These are phyloP conservation scores for Medicago arabica DNA, from an alignment of 306 rosid genomes.

Conservation along the genomic window DNA sequence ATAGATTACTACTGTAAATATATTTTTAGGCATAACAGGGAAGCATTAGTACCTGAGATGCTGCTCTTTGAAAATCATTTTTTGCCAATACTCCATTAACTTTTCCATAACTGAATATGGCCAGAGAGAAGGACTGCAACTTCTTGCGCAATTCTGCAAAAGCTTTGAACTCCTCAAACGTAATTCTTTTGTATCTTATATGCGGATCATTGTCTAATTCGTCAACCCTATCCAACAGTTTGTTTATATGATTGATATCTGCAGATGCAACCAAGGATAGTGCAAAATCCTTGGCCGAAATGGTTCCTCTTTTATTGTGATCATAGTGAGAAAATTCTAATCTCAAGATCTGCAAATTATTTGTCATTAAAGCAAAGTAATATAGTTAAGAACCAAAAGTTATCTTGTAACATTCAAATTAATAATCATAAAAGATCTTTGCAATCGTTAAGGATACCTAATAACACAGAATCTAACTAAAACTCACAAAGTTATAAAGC, in stretches of 20 bases:
- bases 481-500: neutral
- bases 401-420: neutral
- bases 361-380: neutral
- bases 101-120: conserved; percentile 79
- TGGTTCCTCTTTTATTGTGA: conserved; percentile 56
- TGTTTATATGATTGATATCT: conserved; percentile 66
- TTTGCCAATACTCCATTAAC: conserved; percentile 70
- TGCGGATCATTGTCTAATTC: conserved; percentile 46
- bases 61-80: conserved; percentile 82
- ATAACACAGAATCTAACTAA: neutral
- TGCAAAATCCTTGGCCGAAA: conserved; percentile 80
- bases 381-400: neutral
- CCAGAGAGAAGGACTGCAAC: conserved; percentile 67
- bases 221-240: conserved; percentile 65
- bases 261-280: conserved; percentile 87
- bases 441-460: neutral
- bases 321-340: conserved; percentile 84
- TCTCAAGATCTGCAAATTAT: conserved; percentile 59
- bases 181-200: conserved; percentile 49
- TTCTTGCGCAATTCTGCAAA: conserved; percentile 67
- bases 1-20: neutral
- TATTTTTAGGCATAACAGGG: conserved; percentile 13
- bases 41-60: conserved; percentile 64
- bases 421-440: conserved; percentile 1
- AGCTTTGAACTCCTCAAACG: conserved; percentile 69